Base-by-base conservation (phyloP, 1,284 basidiomycete genomes). In the Kalmanozyma brasiliensis region DNA sequence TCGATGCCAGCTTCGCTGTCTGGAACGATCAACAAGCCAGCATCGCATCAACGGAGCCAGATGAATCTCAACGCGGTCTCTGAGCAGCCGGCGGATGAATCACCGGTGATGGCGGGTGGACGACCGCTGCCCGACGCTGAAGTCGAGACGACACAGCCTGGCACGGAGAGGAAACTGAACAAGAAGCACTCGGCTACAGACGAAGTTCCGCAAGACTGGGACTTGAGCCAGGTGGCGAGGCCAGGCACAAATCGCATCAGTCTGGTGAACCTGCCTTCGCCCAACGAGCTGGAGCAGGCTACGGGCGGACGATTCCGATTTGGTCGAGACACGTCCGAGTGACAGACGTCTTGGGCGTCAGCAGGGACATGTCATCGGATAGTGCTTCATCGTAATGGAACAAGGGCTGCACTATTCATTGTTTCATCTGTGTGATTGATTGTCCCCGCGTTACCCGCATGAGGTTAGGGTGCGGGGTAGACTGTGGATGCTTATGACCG, bases 51-150 rank as follows among this genome's bases (percentile, higher is more conserved):
- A 36, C 32, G 63, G 36, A 58, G 63, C 26, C 68, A 66, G 55
- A 71, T 62, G 62, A 58, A 65, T 26, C 59, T 71, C 17, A 71
- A 66, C 33, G 58, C 59, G 1, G 68, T 71, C 9, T 58, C 53
- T 16, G 68, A 71, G 42, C 62, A 62, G 38, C 63, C 68, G 32
- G 58, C 63, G 1, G 68, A 62, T 41, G 68, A 71, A 23, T 66
- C 68, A 14, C 63, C 68, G 11, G 58, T 62, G 30, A 53, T 71
- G 55, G 19, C 53, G 20, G 42, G 41, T 4, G 29, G 49, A n/a
- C 46, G 46, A 2, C 40, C 44, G 42, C 23, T 65, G 51, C 22
- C 43, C 14, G 43, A 24, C 26, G 23, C 30, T 16, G 29, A 23
- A 22, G 59, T 17, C 17, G 34, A 36, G 26, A 23, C 10, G 19